phyloP scores from a whole-genome alignment of 371 early-diverging fungal species.

The Rhizopus delemar region DNA sequence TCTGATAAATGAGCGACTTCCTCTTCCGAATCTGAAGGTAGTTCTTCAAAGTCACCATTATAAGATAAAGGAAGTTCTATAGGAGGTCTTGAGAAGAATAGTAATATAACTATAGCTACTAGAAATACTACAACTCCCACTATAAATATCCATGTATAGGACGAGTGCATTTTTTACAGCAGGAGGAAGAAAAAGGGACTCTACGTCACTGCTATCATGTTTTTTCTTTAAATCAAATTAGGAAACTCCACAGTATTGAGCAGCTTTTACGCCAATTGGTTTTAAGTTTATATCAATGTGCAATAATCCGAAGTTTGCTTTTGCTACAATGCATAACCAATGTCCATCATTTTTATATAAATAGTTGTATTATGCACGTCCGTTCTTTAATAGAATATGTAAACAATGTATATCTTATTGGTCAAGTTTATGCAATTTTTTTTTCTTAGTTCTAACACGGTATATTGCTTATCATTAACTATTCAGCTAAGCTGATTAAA shows the following conservation, averaged over 20 bases:
- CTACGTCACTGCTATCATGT: not conserved
- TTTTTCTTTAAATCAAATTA: not conserved
- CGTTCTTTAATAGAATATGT: no score
- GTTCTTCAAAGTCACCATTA: conserved; percentile 36
- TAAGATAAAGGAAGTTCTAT: conserved; percentile 34
- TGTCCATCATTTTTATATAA: no score
- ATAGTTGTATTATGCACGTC: no score
- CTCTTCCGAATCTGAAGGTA: conserved; percentile 41
- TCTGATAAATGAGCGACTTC: conserved; percentile 38
- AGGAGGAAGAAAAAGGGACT: conserved; percentile 4
- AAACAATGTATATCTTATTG: not conserved
- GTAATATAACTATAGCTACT: conserved; percentile 29
- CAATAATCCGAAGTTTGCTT: not conserved
- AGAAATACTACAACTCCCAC: conserved; percentile 40
- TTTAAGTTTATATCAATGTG: no score
- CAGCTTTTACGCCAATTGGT: no score
- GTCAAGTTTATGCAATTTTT: no score
- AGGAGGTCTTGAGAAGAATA: conserved; percentile 42
- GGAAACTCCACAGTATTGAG: no score
- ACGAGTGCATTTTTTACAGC: conserved; percentile 21
- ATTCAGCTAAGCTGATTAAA: conserved; percentile 37
- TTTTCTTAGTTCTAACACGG: not conserved
- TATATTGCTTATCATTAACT: not conserved
- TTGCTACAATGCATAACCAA: not conserved
- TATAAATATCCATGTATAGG: conserved; percentile 42